Percentiles rank a stretch among this genome's conserved stretches.
phyloP scores from a whole-genome alignment of 2,329 filamentous ascomycete genomes.

The Sordariomycetes sp. region DNA sequence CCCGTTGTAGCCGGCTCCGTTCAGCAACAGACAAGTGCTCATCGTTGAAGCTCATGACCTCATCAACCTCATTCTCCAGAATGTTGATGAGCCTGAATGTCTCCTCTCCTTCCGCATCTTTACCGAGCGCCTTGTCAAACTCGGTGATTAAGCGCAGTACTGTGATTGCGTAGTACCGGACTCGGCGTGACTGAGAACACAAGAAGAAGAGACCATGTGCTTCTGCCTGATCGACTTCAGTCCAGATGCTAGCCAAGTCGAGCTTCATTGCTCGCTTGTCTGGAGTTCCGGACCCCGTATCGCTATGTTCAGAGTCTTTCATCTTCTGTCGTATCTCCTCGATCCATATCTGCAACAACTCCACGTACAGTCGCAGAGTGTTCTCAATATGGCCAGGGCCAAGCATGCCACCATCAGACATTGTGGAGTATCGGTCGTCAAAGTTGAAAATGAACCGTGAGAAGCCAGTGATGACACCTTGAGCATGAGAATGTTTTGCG shows the following conservation, averaged over 20 bases:
- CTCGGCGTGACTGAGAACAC: constrained; percentile 86
- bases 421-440: constrained; percentile 92
- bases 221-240: constrained; percentile 93
- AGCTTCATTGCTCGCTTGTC: constrained; percentile 69
- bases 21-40: constrained; percentile 88
- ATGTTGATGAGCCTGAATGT: constrained; percentile 77
- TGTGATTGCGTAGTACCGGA: constrained; percentile 83
- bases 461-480: constrained; percentile 94
- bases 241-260: constrained; percentile 80
- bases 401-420: constrained; percentile 95
- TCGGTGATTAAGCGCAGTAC: constrained; percentile 88
- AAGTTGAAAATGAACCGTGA: constrained; percentile 98
- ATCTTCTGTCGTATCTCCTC: constrained; percentile 88
- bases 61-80: constrained; percentile 78
- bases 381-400: constrained; percentile 91
- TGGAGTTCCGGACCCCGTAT: constrained; percentile 50
- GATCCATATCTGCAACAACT: constrained; percentile 93
- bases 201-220: constrained; percentile 95
- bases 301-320: constrained; percentile 59
- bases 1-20: constrained; percentile 81
- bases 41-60: constrained; percentile 86
- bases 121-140: constrained; percentile 82
- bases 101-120: constrained; percentile 52
- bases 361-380: constrained; percentile 84
- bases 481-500: constrained; percentile 82